These are phyloP conservation scores for Hirschioporus abietinus DNA, from an alignment of 768 basidiomycete species.

Conservation along the genomic window DNA sequence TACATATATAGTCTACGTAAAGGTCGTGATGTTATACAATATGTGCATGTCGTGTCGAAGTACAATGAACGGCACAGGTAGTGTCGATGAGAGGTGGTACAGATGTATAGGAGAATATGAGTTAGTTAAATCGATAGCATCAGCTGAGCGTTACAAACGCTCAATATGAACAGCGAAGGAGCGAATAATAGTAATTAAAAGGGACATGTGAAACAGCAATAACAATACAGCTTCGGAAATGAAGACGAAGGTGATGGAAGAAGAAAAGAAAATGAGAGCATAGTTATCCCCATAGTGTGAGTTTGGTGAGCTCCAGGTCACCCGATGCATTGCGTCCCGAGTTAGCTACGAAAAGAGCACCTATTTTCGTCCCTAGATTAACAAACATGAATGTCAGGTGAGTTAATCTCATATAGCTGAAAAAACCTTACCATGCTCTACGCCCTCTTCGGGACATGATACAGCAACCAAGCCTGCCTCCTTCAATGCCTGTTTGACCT, in stretches of 20 bases:
- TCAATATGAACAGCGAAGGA: background rate
- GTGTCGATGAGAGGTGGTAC: background rate
- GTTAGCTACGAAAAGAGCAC: constrained; percentile 35
- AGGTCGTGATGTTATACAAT: background rate
- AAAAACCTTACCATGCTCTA: constrained; percentile 27
- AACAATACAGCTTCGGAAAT: background rate
- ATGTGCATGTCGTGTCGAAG: background rate
- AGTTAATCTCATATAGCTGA: constrained; percentile 9
- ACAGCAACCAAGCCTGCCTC: constrained; percentile 30
- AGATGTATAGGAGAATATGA: background rate
- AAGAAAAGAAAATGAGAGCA: background rate
- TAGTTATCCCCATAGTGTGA: constrained; percentile 36
- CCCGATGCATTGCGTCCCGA: constrained; percentile 15
- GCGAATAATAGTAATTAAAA: constrained; percentile 3
- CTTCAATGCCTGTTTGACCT: constrained; percentile 34
- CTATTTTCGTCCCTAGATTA: constrained; percentile 11
- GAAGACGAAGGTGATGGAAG: background rate
- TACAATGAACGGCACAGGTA: background rate
- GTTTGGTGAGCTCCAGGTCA: constrained; percentile 32
- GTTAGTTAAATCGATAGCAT: background rate
- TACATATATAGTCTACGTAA: background rate
- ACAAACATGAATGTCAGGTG: background rate
- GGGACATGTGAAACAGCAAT: background rate
- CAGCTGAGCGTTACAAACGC: background rate
- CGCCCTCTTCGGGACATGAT: constrained; percentile 24